Base-by-base conservation (phyloP, 805 yeast species). In the Cyberlindnera xishuangbannaensis region DNA sequence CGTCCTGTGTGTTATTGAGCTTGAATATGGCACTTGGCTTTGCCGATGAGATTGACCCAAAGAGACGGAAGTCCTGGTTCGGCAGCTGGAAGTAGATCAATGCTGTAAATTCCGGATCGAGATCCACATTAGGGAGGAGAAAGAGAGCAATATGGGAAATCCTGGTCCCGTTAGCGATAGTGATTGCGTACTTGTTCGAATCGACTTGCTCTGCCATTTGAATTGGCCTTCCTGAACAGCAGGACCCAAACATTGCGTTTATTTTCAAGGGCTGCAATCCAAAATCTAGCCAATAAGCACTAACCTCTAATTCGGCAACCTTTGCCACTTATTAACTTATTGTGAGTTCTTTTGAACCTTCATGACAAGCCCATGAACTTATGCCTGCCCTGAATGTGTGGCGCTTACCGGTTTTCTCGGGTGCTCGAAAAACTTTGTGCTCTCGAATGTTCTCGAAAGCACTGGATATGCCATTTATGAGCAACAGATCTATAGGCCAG, bases 1-100 rank as follows among this genome's bases (percentile, higher is more conserved):
- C 23, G 10, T 41, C 34, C 18, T 30, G 35, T 6, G 32, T 44
- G 51, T 78, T 84, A 52, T 78, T 84, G 38, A 90, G 71, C 51
- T 80, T 82, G 65, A 83, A 92, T 3, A 92, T 92, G 0, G 97
- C 95, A 38, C 95, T 83, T 23, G 94, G 97, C 54, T 90, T 92
- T 23, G 58, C 61, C 1, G 67, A 59, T 28, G 72, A 70, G 18
- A 82, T 51, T 10, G 77, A 77, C 4, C 90, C 90, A 36, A 81
- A 65, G 11, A 84, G 62, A 43, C 71, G 72, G 57, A 81, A 83
- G 19, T 80, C 68, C 36, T 62, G 64, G 10, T 48, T 45, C 2
- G 67, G 65, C 33, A 88, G 61, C 54, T 90, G 95, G 59, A 86
- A 90, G 57, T 82, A 92, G 2, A 92, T 84, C 26, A 90, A 68